phyloP scores from a whole-genome alignment of 805 yeast genomes.

The Barnettozyma pratensis region DNA sequence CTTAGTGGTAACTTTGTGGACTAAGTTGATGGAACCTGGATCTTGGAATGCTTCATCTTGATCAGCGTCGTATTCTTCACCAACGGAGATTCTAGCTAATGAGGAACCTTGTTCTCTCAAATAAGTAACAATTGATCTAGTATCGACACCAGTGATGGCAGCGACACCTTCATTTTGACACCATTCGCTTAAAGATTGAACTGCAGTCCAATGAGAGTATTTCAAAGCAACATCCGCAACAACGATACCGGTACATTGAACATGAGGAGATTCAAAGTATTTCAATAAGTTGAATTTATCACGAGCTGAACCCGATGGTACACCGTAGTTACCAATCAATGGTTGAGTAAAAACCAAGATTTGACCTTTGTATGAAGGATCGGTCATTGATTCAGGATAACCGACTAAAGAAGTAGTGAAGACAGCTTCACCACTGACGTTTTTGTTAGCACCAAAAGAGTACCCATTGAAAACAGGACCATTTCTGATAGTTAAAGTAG shows the following conservation, averaged over 20 bases:
- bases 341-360: constrained; percentile 97
- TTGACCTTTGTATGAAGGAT: constrained; percentile 97
- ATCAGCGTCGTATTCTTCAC: constrained; percentile 87
- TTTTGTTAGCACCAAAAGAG: constrained; percentile 93
- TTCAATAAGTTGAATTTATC: constrained; percentile 84
- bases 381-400: constrained; percentile 98
- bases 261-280: constrained; percentile 85
- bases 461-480: constrained; percentile 92
- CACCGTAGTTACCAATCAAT: constrained; percentile 96
- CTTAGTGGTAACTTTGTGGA: constrained; percentile 90
- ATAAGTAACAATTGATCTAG: constrained; percentile 88
- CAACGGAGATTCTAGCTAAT: constrained; percentile 82
- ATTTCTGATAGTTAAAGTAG: constrained; percentile 84
- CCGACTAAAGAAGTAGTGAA: constrained; percentile 98
- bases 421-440: constrained; percentile 94
- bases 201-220: constrained; percentile 99
- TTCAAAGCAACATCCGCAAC: constrained; percentile 94
- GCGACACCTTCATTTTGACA: constrained; percentile 95
- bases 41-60: constrained; percentile 88
- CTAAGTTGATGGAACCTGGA: constrained; percentile 86
- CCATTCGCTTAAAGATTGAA: constrained; percentile 92
- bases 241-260: constrained; percentile 93
- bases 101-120: constrained; percentile 96
- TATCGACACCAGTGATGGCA: constrained; percentile 94
- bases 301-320: constrained; percentile 75